phyloP scores from a whole-genome alignment of 768 basidiomycete genomes.

The Coprinopsis cinerea region DNA sequence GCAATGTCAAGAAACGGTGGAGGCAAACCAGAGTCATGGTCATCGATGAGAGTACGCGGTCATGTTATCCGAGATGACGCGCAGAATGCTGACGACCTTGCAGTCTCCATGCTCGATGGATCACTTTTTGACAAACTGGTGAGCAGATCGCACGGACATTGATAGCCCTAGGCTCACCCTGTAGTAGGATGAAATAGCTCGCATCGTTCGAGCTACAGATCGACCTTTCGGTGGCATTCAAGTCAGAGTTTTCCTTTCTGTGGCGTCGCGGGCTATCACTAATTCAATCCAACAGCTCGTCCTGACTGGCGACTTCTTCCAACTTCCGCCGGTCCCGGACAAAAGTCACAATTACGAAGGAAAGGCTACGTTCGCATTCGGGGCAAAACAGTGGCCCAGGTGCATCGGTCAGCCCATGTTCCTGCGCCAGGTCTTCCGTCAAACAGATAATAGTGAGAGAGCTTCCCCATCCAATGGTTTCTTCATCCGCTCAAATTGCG shows the following conservation, averaged over 20 bases:
- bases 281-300: constrained; percentile 44
- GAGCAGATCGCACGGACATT: constrained; percentile 13
- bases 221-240: constrained; percentile 68
- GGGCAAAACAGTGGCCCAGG: constrained; percentile 52
- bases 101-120: constrained; percentile 75
- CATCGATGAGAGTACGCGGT: constrained; percentile 59
- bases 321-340: constrained; percentile 68
- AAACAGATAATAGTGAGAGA: constrained; percentile 49
- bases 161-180: constrained; percentile 17
- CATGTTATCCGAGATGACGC: not conserved
- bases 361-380: constrained; percentile 56
- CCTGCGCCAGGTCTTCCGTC: constrained; percentile 66
- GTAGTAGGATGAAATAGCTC: constrained; percentile 32
- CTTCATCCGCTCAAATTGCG: not conserved
- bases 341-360: constrained; percentile 31
- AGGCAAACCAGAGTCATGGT: constrained; percentile 44
- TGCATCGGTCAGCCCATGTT: constrained; percentile 42
- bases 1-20: constrained; percentile 42
- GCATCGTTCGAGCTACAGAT: constrained; percentile 32
- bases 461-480: not conserved
- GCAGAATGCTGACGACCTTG: not conserved
- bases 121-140: constrained; percentile 66
- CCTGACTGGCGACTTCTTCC: constrained; percentile 76
- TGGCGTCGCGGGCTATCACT: constrained; percentile 6
- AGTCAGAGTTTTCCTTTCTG: constrained; percentile 24